Conservation (phyloP, 78 protist genomes). For the Dictyostelium brefeldianum region DNA sequence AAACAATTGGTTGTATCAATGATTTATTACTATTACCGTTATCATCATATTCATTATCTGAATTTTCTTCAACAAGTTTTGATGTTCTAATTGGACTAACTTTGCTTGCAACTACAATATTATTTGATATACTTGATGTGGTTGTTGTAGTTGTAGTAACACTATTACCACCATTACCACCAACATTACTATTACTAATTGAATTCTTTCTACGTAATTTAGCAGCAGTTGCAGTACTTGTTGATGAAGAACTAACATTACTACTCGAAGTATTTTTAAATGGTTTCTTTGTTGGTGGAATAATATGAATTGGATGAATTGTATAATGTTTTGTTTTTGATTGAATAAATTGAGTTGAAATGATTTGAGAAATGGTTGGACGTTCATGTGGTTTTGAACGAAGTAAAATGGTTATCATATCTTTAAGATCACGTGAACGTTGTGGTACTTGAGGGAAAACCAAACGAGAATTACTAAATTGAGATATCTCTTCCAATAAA, state of each 20-base stretch:
- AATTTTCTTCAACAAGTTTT: background rate
- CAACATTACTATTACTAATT: background rate
- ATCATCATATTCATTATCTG: background rate
- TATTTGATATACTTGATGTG: background rate
- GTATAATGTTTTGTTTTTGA: constrained; percentile 63
- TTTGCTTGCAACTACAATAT: background rate
- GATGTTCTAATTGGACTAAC: background rate
- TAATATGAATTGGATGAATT: constrained; percentile 34
- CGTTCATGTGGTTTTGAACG: constrained; percentile 49
- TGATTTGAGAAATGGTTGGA: constrained; percentile 62
- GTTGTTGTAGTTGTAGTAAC: background rate
- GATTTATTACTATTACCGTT: background rate
- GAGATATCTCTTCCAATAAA: constrained; percentile 28
- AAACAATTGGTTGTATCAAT: constrained; percentile 2
- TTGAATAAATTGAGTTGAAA: constrained; percentile 60
- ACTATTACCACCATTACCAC: too few relatives aligned
- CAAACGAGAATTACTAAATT: background rate
- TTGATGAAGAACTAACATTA: background rate
- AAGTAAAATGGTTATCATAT: constrained; percentile 34
- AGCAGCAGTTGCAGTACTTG: background rate
- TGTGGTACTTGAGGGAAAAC: constrained; percentile 26
- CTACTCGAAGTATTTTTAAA: background rate
- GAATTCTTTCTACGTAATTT: constrained; percentile 5
- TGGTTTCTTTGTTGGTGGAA: background rate
- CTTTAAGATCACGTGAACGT: constrained; percentile 57